A percentile compares a stretch with the other conserved stretches of the same genome.
These are phyloP conservation scores for Viola pubescens DNA, from an alignment of 441 rosid species.

Conservation along the genomic window DNA sequence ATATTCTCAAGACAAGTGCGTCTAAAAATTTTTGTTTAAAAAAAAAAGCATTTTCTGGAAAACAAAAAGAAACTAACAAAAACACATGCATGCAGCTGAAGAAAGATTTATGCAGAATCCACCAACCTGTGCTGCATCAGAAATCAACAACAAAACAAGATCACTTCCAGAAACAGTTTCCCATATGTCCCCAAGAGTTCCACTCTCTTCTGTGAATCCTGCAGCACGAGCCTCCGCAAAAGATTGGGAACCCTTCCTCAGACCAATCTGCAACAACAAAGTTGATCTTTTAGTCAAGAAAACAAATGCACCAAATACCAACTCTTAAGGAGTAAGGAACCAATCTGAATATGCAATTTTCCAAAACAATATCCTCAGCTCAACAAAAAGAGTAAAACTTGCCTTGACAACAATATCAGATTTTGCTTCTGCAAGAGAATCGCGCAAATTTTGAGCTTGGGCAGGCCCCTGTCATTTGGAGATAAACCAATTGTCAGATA, in stretches of 20 bases:
- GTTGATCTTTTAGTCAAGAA: background rate
- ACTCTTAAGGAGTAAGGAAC: no score
- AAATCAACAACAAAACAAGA: constrained; percentile 76
- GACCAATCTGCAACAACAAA: constrained; percentile 52
- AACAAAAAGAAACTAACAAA: no score
- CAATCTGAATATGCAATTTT: background rate
- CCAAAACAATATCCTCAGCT: background rate
- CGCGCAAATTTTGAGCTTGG: constrained; percentile 87
- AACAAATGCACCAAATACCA: background rate
- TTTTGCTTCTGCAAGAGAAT: constrained; percentile 75
- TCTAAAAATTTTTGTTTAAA: no score
- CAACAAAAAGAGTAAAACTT: constrained; percentile 2
- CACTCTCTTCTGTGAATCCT: constrained; percentile 74
- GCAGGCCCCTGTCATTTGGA: constrained; percentile 58
- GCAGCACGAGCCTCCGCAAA: constrained; percentile 82
- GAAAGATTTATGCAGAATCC: background rate
- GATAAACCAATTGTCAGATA: background rate
- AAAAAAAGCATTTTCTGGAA: no score
- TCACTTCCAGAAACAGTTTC: constrained; percentile 82
- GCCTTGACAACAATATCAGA: constrained; percentile 78
- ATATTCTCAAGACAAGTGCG: no score
- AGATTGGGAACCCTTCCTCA: constrained; percentile 79
- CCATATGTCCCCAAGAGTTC: constrained; percentile 81
- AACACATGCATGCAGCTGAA: no score
- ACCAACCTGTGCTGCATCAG: constrained; percentile 83